Evolutionary conservation across 192 early-diverging fungal species (phyloP), one percentile per base, ranked within the genome.

Genomic region (Podila horticola): DNA sequence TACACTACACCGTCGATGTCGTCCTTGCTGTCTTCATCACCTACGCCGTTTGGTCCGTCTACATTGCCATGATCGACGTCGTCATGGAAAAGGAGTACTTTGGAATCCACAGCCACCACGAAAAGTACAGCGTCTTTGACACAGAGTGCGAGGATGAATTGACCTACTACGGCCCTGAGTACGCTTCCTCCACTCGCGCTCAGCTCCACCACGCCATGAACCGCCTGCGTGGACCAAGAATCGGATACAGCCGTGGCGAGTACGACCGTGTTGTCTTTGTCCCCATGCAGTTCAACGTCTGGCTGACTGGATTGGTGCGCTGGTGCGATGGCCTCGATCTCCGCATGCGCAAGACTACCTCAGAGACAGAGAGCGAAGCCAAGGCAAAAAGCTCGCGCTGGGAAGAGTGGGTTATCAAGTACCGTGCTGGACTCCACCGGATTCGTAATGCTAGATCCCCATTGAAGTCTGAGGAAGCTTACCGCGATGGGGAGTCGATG

Each of bases 11-110:
- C 3, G 84, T 84, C 22, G 84, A 84, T 72, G 84, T 84, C 1
- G 55, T 84, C 62, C 67, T 84, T 17, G 84, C 84, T 22, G 49
- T 84, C 55, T 74, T 92, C 48, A 74, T 92, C 71, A 89, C 90
- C 13, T 88, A 84, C 51, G 79, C 84, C 10, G 67, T 77, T 36
- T 87, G 88, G 81, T 85, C 87, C 64, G 19, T 86, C 6, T 92
- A 92, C 67, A 91, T 88, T 62, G 66, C 68, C 38, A 75, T 82
- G 66, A 64, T 84, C 24, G 84, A 84, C 20, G 62, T 82, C 13
- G 77, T 75, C 17, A 82, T 84, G 70, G 77, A 84, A 19, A 66
- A 76, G 52, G 75, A 84, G 48, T 84, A 82, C 55, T 73, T 84
- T 58, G 77, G 77, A 13, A 61, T 81, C 66, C 22, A 81, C 66